Evolutionary conservation across 768 basidiomycete species (phyloP), one percentile per base, ranked within the genome.

Genomic region (Clitopilus passeckerianus): DNA sequence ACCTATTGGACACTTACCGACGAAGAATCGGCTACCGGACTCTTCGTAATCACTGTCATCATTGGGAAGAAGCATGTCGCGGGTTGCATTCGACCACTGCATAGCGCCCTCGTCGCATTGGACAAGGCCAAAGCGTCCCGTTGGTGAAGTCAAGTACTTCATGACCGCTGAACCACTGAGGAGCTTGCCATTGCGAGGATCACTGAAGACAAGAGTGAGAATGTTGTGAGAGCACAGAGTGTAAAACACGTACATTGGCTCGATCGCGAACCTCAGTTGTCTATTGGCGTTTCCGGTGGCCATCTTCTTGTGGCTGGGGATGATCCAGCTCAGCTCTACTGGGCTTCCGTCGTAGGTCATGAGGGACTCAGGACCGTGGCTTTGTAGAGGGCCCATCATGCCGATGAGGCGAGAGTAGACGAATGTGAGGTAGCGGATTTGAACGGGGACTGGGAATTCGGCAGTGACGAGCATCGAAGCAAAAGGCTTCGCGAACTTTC

Each of bases 311-410:
- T 59, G 58, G 23, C 61, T 64, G 27, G 72, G 72, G 41, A 71
- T 65, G 1, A 72, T 66, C 72, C 72, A 73, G 53, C 72, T 73
- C 22, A 73, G 57, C 61, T 73, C 72, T 12, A 70, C 69, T 4
- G 72, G 72, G 58, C 71, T 68, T 16, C 71, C 71, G 50, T 73
- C 72, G 56, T 66, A 65, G 46, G 72, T 73, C 71, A 73, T 71
- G 57, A 70, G 53, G 6, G 70, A 67, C 12, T 64, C 65, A 46
- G 67, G 58, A 34, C 67, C 67, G 5, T 57, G 18, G 16, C 54
- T 53, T 23, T 68, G 66, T 5, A 60, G 52, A 6, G 72, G 70
- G 20, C 71, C 70, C 70, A 73, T 70, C 62, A 73, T 66, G 33
- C 66, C 67, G 24, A 71, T 58, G 14, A 73, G 64, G 35, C 71